Percentiles rank a stretch among this genome's conserved stretches.
phyloP scores from a whole-genome alignment of 352 stramenopile genomes.

The Pythium phragmiticola region DNA sequence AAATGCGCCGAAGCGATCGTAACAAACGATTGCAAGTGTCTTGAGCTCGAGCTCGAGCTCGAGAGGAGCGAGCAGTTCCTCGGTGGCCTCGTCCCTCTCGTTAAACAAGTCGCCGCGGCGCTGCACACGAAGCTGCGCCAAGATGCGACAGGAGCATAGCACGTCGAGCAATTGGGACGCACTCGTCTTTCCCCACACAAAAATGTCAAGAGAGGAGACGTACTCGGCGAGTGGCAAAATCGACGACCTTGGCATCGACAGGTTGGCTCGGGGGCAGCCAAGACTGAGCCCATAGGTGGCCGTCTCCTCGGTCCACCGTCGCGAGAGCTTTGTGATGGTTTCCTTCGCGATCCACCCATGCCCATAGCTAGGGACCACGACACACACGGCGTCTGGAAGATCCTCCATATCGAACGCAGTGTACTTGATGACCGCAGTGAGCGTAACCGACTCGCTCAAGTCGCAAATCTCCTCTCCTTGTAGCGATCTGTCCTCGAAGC shows the following conservation, averaged over 20 bases:
- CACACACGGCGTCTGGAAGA: neutral
- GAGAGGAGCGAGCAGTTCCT: too few species aligned
- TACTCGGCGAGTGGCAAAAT: neutral
- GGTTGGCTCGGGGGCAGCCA: neutral
- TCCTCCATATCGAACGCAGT: neutral
- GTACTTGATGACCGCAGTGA: neutral
- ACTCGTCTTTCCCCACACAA: neutral
- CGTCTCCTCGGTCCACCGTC: neutral
- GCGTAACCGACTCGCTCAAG: neutral
- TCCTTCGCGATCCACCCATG: neutral
- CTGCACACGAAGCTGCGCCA: neutral
- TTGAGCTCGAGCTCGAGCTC: neutral
- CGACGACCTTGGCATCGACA: neutral
- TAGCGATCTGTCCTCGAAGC: neutral
- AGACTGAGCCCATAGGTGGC: neutral
- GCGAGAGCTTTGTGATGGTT: neutral
- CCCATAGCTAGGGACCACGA: neutral
- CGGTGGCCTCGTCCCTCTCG: neutral
- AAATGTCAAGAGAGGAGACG: neutral
- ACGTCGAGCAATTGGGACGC: neutral
- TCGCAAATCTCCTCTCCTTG: neutral
- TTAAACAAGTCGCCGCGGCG: neutral
- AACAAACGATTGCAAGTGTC: neutral
- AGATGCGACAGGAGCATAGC: neutral
- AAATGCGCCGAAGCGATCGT: neutral